These are phyloP conservation scores for Scutellaria barbata DNA, from an alignment of 257 asterid species.

Conservation along the genomic window DNA sequence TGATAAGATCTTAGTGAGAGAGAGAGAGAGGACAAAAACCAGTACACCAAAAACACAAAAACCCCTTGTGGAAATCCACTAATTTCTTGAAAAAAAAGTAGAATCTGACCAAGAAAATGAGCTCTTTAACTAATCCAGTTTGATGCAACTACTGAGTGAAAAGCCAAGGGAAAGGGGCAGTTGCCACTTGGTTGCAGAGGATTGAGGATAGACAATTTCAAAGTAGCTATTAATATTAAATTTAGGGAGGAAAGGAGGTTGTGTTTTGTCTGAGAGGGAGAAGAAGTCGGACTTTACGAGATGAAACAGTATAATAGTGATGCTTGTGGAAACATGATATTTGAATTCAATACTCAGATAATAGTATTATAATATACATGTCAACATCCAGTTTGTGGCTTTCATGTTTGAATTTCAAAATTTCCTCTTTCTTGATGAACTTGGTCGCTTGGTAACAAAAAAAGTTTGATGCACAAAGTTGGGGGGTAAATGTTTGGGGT, in stretches of 20 bases:
- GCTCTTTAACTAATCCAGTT: conserved; percentile 1
- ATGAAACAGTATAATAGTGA: conserved; percentile 12
- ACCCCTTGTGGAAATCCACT: background rate
- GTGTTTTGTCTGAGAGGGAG: conserved; percentile 5
- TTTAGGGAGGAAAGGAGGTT: background rate
- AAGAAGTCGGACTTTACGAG: conserved; percentile 30
- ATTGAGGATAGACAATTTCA: background rate
- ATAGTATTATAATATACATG: background rate
- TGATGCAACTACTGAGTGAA: background rate
- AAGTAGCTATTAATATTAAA: background rate
- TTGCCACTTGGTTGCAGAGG: background rate
- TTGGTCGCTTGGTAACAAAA: too few species aligned
- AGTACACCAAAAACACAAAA: background rate
- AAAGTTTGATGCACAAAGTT: too few species aligned
- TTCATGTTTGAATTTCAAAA: conserved; percentile 32
- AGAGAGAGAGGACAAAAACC: background rate
- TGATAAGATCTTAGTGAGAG: background rate
- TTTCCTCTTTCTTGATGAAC: background rate
- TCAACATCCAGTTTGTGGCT: conserved; percentile 24
- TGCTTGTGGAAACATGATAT: conserved; percentile 28
- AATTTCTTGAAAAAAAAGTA: background rate
- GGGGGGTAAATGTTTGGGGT: too few species aligned
- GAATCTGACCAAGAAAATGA: background rate
- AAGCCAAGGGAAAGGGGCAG: background rate
- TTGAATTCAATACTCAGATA: conserved; percentile 25